Base-by-base conservation (phyloP, 1,139 yeast genomes). In the Saccharomycopsis hybrid region DNA sequence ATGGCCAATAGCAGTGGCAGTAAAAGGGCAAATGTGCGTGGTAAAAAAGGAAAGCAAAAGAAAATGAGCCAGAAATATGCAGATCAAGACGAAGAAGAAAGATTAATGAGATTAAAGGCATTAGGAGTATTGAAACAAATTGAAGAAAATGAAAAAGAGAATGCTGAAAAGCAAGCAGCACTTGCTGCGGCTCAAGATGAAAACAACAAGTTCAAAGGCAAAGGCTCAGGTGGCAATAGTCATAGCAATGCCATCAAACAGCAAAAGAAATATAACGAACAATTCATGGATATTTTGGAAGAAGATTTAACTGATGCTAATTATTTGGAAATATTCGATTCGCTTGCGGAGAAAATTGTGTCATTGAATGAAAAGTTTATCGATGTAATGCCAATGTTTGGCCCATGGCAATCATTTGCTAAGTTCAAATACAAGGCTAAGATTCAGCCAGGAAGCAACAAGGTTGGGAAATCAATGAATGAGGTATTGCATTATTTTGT, bases 81-180 rank as follows among this genome's bases (percentile, higher is more conserved):
- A 1, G 89, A 84, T 55, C 97, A 90, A 65, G 97, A 90, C 62
- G 97, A 88, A 51, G 95, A 87, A 51, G 97, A 92, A 60, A 76
- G 89, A 52, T 62, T 67, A 47, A 60, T 82, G 54, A 75, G 92
- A 55, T 79, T 90, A 85, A 80, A 85, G 54, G 85, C 84, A 1
- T 69, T 92, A 47, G 98, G 97, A 2, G 85, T 95, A 0, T 71
- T 84, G 59, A 85, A 85, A 57, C 88, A 85, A 53, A 71, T 76
- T 2, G 80, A 80, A 56, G 71, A 80, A 56, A 71, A 59, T 51
- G 65, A 65, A 42, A 62, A 61, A 28, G 66, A 60, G 51, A 56
- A 49, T 43, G 57, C 55, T 31, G 43, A 51, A 55, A 53, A 52
- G 36, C 46, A 54, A 41, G 54, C 52, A 35, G 51, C 60, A 54